Percentiles rank a stretch among this genome's conserved stretches.
Evolutionary conservation across 768 basidiomycete species (phyloP).

Genomic region (Leccinum truebloodii): DNA sequence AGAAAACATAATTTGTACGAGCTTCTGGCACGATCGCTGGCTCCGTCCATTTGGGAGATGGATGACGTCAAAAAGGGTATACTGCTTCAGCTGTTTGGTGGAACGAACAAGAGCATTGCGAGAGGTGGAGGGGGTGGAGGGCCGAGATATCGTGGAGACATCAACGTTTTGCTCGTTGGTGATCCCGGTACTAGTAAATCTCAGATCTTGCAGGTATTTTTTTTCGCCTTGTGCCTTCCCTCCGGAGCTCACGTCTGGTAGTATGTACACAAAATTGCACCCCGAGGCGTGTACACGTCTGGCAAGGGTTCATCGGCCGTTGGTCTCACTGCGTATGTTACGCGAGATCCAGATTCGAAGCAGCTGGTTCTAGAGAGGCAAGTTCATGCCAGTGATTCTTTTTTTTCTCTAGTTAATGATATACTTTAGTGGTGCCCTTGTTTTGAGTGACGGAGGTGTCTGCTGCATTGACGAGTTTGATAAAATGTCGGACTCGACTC

Average conservation of each 20-base stretch:
- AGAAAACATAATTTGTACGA: slow-evolving; percentile 83
- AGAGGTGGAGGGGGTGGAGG: slow-evolving; percentile 94
- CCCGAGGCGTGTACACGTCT: slow-evolving; percentile 95
- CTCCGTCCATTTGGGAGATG: slow-evolving; percentile 97
- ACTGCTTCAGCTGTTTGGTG: slow-evolving; percentile 92
- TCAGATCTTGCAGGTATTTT: slow-evolving; percentile 83
- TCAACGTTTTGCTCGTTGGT: slow-evolving; percentile 95
- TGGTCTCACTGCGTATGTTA: slow-evolving; percentile 97
- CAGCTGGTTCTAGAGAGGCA: slow-evolving; percentile 96
- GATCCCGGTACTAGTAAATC: slow-evolving; percentile 98
- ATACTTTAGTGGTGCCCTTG: slow-evolving; percentile 77
- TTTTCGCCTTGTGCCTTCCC: background rate
- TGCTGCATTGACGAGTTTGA: slow-evolving; percentile 99
- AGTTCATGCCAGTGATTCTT: slow-evolving; percentile 10
- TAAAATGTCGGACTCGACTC: slow-evolving; percentile 97
- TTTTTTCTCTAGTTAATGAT: slow-evolving; percentile 7
- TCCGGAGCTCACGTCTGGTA: slow-evolving; percentile 31
- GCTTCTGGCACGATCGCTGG: slow-evolving; percentile 78
- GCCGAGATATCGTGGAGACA: slow-evolving; percentile 95
- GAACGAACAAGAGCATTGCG: slow-evolving; percentile 94
- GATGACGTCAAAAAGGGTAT: slow-evolving; percentile 99
- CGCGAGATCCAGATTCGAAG: slow-evolving; percentile 96
- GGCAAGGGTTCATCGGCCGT: slow-evolving; percentile 99
- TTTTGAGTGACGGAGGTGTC: slow-evolving; percentile 93
- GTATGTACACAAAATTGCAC: slow-evolving; percentile 99